A percentile compares a stretch with the other conserved stretches of the same genome.
These are phyloP conservation scores for Xylaria cubensis DNA, from an alignment of 495 filamentous ascomycete genomes.

Conservation along the genomic window DNA sequence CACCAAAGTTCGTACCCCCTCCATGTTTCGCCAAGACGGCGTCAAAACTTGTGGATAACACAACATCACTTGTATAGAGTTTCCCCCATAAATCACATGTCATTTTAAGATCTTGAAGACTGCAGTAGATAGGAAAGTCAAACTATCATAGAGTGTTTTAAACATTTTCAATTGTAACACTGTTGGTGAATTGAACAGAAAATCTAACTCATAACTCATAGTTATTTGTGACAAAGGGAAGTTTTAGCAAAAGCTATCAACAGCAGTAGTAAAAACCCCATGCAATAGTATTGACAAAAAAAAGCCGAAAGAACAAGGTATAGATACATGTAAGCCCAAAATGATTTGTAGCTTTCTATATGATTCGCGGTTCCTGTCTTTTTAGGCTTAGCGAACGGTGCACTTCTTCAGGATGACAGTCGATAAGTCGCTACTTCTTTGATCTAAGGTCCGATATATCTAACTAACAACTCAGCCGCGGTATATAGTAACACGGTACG, in stretches of 20 bases:
- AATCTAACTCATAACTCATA: neutral
- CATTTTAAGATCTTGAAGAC: too few species aligned
- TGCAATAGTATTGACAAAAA: neutral
- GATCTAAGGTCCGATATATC: neutral
- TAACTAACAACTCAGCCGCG: neutral
- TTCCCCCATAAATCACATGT: neutral
- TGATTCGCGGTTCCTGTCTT: neutral
- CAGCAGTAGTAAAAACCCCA: neutral
- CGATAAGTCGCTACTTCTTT: neutral
- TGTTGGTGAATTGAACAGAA: too few species aligned
- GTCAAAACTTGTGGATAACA: neutral
- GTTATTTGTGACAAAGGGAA: neutral
- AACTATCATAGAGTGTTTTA: too few species aligned
- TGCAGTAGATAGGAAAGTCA: too few species aligned
- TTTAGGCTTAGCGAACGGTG: neutral
- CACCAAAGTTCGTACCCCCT: neutral
- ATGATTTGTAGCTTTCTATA: neutral
- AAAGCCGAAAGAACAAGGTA: neutral
- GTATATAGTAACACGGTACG: neutral
- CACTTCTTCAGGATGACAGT: neutral
- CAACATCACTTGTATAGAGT: neutral
- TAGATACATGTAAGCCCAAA: neutral
- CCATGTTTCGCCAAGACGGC: neutral
- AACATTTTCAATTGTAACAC: too few species aligned
- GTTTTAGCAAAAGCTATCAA: neutral